Base-by-base conservation (phyloP, 805 yeast species). In the Pichia pseudocactophila region DNA sequence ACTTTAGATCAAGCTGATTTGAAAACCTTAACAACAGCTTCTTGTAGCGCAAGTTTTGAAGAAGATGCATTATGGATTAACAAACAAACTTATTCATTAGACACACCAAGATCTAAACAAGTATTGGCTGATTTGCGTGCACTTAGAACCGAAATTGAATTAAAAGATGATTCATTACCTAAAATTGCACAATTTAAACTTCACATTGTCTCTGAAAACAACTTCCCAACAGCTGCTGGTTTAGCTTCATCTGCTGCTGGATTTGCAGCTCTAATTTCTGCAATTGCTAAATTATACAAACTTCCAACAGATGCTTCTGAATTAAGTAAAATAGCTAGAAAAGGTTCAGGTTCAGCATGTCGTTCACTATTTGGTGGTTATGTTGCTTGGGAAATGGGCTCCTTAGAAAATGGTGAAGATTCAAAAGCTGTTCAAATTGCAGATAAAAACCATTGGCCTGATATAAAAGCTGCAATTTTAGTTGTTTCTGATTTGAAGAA, bases 341-440 rank as follows among this genome's bases (percentile, higher is more conserved):
- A 88, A 66, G 99, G 99, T 27, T 88, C 97, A 7, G 99, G 98
- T 2, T 87, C 96, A 12, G 98, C 98, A 7, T 92, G 99, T 66
- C 76, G 99, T 63, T 92, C 97, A 8, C 69, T 92, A 48, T 87
- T 86, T 64, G 97, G 98, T 37, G 99, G 99, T 7, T 92, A 79
- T 58, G 99, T 92, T 11, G 97, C 97, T 3, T 92, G 99, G 99
- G 96, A 92, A 63, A 88, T 89, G 97, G 99, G 99, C 44, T 50
- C 53, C 3, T 49, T 57, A 45, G 64, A 50, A 0, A 82, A 88
- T 57, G 98, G 98, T n/a, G 70, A 76, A 36, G 98, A 92, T 65
- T 89, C 97, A 12, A 81, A 78, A 54, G 99, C 99, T 3, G 95
- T 88, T 25, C 87, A 89, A 66, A 76, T 92, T 32, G 95, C 96